Base-by-base conservation (phyloP, 1,284 basidiomycete species). In the Clitocybe nebularis region DNA sequence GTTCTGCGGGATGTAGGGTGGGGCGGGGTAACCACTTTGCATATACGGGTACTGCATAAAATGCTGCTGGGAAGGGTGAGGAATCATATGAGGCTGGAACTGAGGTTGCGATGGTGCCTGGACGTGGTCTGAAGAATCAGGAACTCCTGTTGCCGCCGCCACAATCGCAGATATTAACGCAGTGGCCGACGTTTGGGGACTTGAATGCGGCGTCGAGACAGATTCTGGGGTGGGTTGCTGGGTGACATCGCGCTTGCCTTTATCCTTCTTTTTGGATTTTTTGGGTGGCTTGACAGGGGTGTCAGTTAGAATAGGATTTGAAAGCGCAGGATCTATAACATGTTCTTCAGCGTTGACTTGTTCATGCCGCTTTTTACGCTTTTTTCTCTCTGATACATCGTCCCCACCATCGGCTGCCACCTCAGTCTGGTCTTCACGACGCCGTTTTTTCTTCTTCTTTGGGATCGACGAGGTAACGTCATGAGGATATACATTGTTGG, bases 141-240 rank as follows among this genome's bases (percentile, higher is more conserved):
- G 58, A n/a, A 64, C 63, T 11, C 66, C 66, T n/a, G 72, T 65
- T 2, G 77, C 73, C n/a, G 76, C 74, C 39, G 74, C 73, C 17
- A 75, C 69, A n/a, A 79, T 69, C 0, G 77, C 76, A 42, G 76
- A 79, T 20, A 85, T 61, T 35, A 85, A 73, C n/a, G 77, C 79
- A 16, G 73, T 64, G 3, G 72, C 67, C 8, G 71, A 68, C 14
- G 66, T 66, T 33, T 71, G 66, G 17, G n/a, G 64, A 52, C 40
- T 66, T 61, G n/a, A 63, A 60, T 24, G 32, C n/a, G n/a, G n/a
- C 58, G 55, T 58, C 41, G 60, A 57, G 26, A 60, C 25, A 16
- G 39, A 24, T 11, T 42, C 33, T 20, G 17, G 16, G 19, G n/a
- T n/a, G n/a, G 41, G 34, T 25, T 38, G 43, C 19, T 26, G 14